phyloP scores from a whole-genome alignment of 345 rosid genomes.

The Chamaenerion angustifolium region DNA sequence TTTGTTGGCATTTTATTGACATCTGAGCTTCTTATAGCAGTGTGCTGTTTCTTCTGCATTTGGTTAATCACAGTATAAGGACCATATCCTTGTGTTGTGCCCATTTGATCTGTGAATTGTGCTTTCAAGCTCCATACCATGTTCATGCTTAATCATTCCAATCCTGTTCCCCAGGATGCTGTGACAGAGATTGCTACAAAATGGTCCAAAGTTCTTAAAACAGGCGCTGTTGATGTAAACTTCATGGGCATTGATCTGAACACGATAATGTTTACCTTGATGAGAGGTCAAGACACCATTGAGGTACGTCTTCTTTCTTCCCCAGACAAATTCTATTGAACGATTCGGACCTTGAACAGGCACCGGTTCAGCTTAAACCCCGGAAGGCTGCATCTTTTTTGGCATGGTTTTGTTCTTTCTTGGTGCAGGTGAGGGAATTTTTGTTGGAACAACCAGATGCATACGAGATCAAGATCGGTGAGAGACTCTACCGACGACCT shows the following conservation, averaged over 20 bases:
- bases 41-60: no score
- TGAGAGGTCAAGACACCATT: conserved; percentile 33
- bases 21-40: no score
- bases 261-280: conserved; percentile 78
- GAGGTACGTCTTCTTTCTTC: conserved; percentile 29
- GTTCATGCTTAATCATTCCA: background rate
- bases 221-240: conserved; percentile 57
- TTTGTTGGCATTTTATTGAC: no score
- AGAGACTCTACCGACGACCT: conserved; percentile 50
- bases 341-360: background rate
- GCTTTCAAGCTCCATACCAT: background rate
- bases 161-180: conserved; percentile 28
- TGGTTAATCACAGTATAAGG: no score
- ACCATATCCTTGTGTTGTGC: no score
- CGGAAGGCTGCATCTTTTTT: background rate
- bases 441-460: conserved; percentile 61
- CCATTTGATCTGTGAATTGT: no score
- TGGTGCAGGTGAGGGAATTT: conserved; percentile 65
- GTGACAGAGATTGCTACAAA: conserved; percentile 54
- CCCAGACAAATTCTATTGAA: background rate
- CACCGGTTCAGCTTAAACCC: background rate
- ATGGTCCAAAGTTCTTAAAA: conserved; percentile 63
- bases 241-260: conserved; percentile 56
- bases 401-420: background rate
- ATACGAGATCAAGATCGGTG: conserved; percentile 77